Evolutionary conservation across 192 early-diverging fungal species (phyloP).

Genomic region (Neocallimastix lanati): DNA sequence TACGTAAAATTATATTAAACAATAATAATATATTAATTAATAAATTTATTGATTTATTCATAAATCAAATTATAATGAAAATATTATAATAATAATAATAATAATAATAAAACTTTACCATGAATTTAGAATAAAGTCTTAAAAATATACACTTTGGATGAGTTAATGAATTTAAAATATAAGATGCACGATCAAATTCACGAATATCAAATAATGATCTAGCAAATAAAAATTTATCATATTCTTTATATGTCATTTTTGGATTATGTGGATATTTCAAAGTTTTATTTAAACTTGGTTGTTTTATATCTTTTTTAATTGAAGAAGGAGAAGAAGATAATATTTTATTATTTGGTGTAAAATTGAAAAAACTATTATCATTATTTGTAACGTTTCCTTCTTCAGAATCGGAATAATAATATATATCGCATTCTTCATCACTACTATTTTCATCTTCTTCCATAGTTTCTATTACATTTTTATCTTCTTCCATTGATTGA

Average conservation of each 20-base stretch:
- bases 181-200: slow-evolving; percentile 46
- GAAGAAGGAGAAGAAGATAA: not conserved
- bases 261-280: not conserved
- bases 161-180: slow-evolving; percentile 1
- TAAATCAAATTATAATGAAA: too few relatives aligned
- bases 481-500: too few relatives aligned
- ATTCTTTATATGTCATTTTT: slow-evolving; percentile 10
- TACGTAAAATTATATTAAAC: too few relatives aligned
- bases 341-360: not conserved
- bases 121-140: slow-evolving; percentile 56
- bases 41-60: too few relatives aligned
- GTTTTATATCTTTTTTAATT: slow-evolving; percentile 7
- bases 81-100: too few relatives aligned
- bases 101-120: too few relatives aligned
- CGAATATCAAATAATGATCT: slow-evolving; percentile 54
- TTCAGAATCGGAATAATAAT: not conserved
- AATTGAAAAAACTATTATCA: not conserved
- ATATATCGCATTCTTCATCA: not conserved
- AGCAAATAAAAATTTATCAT: slow-evolving; percentile 36
- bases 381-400: not conserved
- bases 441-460: not conserved
- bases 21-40: too few relatives aligned
- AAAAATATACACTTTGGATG: slow-evolving; percentile 46
- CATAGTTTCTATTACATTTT: not conserved
- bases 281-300: not conserved